Evolutionary conservation across 129 eudicot genomes (phyloP), one percentile per base, ranked within the genome.

Genomic region (Flaveria ramosissima): DNA sequence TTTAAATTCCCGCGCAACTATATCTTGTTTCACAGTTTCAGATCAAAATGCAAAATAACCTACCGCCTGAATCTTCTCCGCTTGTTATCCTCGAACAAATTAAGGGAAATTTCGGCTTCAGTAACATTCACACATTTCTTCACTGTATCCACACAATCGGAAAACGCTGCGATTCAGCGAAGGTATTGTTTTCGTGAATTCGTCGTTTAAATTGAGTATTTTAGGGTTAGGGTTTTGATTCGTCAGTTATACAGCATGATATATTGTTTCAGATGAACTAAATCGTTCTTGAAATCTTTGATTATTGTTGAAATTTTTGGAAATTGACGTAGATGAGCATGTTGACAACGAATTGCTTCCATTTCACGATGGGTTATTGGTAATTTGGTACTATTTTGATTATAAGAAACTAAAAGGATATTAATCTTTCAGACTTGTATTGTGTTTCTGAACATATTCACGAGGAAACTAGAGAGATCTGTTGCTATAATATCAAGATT

Each of bases 211-310:
- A 21, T 79, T 79, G 21, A 62, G 19, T 30, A 61, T 7, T 45
- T 9, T 23, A 78, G 77, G 82, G 77, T 43, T 79, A 50, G 78
- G 63, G 72, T 79, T 79, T 70, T 30, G 13, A n/a, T 57, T 78
- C n/a, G 52, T 13, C 51, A 20, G n/a, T 67, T 59, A 15, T 57
- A 9, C 69, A 59, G 32, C 9, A 7, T 6, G 62, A 45, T 61
- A 7, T 45, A 7, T 14, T 17, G 13, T 46, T n/a, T 46, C 3
- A 48, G 43, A 48, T 16, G n/a, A 45, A 46, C 20, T 7, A 46
- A 47, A 9, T 46, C 68, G 19, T 23, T 72, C 1, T 56, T 0
- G 12, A 13, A n/a, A 4, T 13, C 6, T 67, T 77, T 53, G 17
- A 67, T 39, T 50, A 9, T 19, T 11, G 10, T 26, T 26, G 32